phyloP scores from a whole-genome alignment of 805 yeast species.

The Candida stauntonica region DNA sequence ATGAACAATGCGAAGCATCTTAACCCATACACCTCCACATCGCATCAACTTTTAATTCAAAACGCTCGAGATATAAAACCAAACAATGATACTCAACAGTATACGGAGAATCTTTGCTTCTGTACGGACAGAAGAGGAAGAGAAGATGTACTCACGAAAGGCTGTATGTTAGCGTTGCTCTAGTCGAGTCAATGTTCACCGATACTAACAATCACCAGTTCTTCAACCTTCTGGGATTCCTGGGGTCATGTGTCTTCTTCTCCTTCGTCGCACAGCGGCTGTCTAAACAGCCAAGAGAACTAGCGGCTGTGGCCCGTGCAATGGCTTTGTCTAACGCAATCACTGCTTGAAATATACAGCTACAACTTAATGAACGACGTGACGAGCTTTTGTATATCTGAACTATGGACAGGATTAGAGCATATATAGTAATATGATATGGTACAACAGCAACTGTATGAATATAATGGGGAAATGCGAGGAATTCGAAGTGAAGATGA shows the following conservation, averaged over 20 bases:
- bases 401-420: too few relatives aligned
- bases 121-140: conserved; percentile 83
- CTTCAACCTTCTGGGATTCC: conserved; percentile 71
- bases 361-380: background rate
- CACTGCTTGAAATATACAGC: conserved; percentile 3
- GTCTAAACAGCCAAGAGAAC: conserved; percentile 25
- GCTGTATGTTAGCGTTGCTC: conserved; percentile 43
- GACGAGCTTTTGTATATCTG: too few relatives aligned
- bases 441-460: too few relatives aligned
- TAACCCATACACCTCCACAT: background rate
- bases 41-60: background rate
- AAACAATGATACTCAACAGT: conserved; percentile 60
- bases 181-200: background rate
- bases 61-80: background rate
- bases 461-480: background rate
- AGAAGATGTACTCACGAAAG: conserved; percentile 64
- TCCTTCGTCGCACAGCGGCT: conserved; percentile 69
- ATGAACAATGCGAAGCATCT: background rate
- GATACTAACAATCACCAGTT: conserved; percentile 32
- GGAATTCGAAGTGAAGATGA: too few relatives aligned
- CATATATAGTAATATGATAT: too few relatives aligned
- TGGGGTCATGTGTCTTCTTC: conserved; percentile 76
- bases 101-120: conserved; percentile 76
- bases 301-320: conserved; percentile 23
- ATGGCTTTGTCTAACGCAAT: conserved; percentile 22